Evolutionary conservation across 1,284 basidiomycete genomes (phyloP), one percentile per base, ranked within the genome.

Genomic region (Laetiporus sulphureus): DNA sequence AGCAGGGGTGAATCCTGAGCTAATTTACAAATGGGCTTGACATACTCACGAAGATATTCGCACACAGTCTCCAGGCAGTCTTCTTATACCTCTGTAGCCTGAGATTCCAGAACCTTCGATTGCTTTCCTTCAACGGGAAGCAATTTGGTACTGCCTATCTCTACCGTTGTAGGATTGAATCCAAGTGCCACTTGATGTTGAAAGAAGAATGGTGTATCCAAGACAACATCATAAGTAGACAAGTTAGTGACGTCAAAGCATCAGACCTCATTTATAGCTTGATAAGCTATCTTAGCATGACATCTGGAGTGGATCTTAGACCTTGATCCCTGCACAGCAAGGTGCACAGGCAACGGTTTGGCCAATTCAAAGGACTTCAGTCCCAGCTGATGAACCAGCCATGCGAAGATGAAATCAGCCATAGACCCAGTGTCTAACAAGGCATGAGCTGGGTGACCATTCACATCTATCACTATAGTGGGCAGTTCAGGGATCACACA

Each of bases 321-420:
- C 0, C 52, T 38, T 0, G 60, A 66, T 0, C 64, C 65, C 1
- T 64, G 54, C 0, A 62, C 56, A 0, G 59, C 62, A 0, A 66
- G 36, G 36, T 65, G 63, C 0, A 67, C 41, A 0, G 53, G 48
- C 7, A 66, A 37, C 1, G 56, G 63, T 13, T 59, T 62, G 0
- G 34, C 41, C 0, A 66, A 34, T 1, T 48, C 43, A 0, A 52
- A 42, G 1, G 41, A 30, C 8, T 42, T 38, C 0, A 66, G 6
- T 1, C 52, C 47, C 0, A 69, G 40, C 37, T 68, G 64, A 37
- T 69, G 61, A 0, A 52, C 66, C 1, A 70, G 20, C 1, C 46
- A 60, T 0, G 59, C 60, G 2, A 64, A 70, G 38, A 72, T 54
- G 35, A 71, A 66, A 33, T 71, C 65, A 0, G 59, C 57, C 1